phyloP scores from a whole-genome alignment of 1,284 basidiomycete species.

The Lignosus rhinocerotis region DNA sequence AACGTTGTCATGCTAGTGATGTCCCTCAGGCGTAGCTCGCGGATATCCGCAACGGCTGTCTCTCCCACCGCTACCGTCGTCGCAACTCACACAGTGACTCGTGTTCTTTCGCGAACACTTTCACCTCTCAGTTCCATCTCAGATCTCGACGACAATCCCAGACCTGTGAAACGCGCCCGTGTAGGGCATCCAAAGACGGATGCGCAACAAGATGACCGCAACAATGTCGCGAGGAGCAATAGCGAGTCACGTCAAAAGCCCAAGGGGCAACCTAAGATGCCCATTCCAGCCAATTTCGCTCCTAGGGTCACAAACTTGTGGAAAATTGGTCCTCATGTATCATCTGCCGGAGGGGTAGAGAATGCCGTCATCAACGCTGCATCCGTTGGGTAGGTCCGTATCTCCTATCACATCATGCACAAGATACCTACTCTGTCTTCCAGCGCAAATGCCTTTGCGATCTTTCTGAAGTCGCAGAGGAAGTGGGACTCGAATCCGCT shows the following conservation, averaged over 20 bases:
- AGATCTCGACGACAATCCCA: conserved; percentile 1
- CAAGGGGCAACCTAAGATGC: conserved; percentile 10
- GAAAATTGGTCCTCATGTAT: conserved; percentile 85
- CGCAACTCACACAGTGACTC: background rate
- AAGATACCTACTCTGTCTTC: background rate
- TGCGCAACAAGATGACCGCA: background rate
- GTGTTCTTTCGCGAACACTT: background rate
- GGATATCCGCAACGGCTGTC: background rate
- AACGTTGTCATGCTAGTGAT: background rate
- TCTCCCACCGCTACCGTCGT: background rate
- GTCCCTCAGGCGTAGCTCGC: background rate
- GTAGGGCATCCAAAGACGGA: background rate
- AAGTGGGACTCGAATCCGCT: conserved; percentile 74
- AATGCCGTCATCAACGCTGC: conserved; percentile 74
- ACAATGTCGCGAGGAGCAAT: background rate
- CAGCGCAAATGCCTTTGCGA: conserved; percentile 80
- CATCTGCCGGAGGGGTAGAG: conserved; percentile 77
- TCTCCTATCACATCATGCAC: background rate
- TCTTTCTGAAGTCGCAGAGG: conserved; percentile 84
- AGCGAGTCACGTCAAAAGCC: conserved; percentile 1
- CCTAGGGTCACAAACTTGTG: conserved; percentile 34
- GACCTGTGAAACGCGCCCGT: conserved; percentile 17
- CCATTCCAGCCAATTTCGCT: conserved; percentile 17
- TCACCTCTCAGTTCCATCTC: conserved; percentile 1
- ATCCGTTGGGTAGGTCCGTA: conserved; percentile 58